Conservation (phyloP, 1,284 basidiomycete genomes). For the Peniophora sp. region DNA sequence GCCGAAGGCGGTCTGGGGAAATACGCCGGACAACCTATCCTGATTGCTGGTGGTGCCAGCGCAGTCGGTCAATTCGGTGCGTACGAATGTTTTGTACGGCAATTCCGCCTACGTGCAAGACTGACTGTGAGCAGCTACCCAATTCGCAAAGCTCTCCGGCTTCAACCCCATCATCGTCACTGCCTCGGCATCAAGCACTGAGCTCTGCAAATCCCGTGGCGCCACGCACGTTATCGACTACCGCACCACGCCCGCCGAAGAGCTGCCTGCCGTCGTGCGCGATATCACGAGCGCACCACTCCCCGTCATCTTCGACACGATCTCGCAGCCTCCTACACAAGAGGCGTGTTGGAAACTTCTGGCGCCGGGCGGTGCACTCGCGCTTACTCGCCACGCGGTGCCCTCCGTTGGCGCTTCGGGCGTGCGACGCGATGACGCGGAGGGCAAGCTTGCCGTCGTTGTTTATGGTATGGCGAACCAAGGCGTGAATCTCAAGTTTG, state of each 20-base stretch:
- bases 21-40: slow-evolving; percentile 18
- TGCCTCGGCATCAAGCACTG: slow-evolving; percentile 32
- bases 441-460: slow-evolving; percentile 14
- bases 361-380: slow-evolving; percentile 7
- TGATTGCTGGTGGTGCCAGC: slow-evolving; percentile 28
- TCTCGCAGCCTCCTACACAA: slow-evolving; percentile 16
- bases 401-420: slow-evolving; percentile 10
- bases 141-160: slow-evolving; percentile 39
- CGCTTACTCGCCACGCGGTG: not conserved
- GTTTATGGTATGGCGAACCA: slow-evolving; percentile 20
- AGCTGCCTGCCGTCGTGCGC: slow-evolving; percentile 13
- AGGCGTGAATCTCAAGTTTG: slow-evolving; percentile 17
- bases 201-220: slow-evolving; percentile 35
- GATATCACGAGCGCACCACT: slow-evolving; percentile 7
- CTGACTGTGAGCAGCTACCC: slow-evolving; percentile 21
- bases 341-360: slow-evolving; percentile 18
- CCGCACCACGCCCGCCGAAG: slow-evolving; percentile 14
- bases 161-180: slow-evolving; percentile 43
- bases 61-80: slow-evolving; percentile 27
- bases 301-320: slow-evolving; percentile 24
- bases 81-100: slow-evolving; percentile 14
- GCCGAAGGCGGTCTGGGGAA: slow-evolving; percentile 15
- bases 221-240: slow-evolving; percentile 37
- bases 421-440: slow-evolving; percentile 11
- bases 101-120: slow-evolving; percentile 11